These are phyloP conservation scores for Penicillium sclerotigenum DNA, from an alignment of 2,329 filamentous ascomycete genomes.

Conservation along the genomic window DNA sequence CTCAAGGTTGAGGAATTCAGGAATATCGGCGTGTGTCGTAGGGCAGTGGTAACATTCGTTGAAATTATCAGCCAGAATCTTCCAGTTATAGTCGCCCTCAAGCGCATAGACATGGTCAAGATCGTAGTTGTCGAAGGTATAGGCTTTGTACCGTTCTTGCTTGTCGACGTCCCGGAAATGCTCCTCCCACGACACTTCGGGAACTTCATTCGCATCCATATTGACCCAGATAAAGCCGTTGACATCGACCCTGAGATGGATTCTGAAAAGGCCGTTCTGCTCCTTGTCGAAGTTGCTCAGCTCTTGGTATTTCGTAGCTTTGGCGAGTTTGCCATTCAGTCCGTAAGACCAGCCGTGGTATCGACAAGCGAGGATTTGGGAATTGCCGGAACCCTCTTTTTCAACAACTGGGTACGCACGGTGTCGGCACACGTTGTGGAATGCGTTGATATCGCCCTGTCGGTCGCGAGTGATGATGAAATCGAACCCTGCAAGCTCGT, in stretches of 20 bases:
- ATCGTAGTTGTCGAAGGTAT: conserved; percentile 23
- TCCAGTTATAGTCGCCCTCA: conserved; percentile 25
- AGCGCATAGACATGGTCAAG: conserved; percentile 21
- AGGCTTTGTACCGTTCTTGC: conserved; percentile 22
- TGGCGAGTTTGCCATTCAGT: conserved; percentile 25
- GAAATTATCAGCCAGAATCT: conserved; percentile 25
- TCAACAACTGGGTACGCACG: conserved; percentile 24
- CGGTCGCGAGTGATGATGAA: conserved; percentile 24
- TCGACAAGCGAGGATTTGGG: conserved; percentile 21
- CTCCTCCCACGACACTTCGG: conserved; percentile 23
- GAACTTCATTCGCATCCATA: conserved; percentile 21
- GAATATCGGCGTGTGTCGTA: conserved; percentile 57
- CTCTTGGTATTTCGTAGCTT: conserved; percentile 20
- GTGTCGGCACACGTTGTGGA: conserved; percentile 25
- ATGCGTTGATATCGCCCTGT: conserved; percentile 20
- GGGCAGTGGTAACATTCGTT: conserved; percentile 63
- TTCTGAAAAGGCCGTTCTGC: conserved; percentile 19
- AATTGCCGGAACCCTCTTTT: conserved; percentile 20
- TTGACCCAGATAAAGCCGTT: conserved; percentile 26
- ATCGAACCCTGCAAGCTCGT: conserved; percentile 22
- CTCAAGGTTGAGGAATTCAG: conserved; percentile 55
- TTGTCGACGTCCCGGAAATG: conserved; percentile 22
- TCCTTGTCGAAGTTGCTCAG: conserved; percentile 18
- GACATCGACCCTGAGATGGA: conserved; percentile 22
- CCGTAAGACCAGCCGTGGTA: conserved; percentile 27